Percentiles rank a stretch among this genome's conserved stretches.
Evolutionary conservation across 345 rosid species (phyloP).

Genomic region (Rhodomyrtus tomentosa): DNA sequence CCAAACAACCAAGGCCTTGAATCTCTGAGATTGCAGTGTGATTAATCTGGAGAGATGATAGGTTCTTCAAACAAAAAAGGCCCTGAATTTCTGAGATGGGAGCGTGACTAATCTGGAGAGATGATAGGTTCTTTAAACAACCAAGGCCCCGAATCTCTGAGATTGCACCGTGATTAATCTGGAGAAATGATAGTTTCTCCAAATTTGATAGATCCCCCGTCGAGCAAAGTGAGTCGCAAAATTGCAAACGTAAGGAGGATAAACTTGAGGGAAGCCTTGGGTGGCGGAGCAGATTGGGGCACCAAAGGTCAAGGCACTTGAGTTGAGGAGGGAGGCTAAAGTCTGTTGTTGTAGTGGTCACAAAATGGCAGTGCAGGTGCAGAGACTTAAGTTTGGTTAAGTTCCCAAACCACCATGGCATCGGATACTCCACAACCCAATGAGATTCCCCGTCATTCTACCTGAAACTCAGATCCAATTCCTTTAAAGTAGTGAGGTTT

Average conservation of each 20-base stretch:
- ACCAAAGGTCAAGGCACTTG: neutral
- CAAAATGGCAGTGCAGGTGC: neutral
- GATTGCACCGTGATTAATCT: neutral
- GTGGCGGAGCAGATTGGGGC: neutral
- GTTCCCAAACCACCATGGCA: too few species aligned
- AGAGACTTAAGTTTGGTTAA: neutral
- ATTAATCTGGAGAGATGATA: too few species aligned
- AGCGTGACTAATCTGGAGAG: too few species aligned
- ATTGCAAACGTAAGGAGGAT: neutral
- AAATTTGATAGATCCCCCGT: neutral
- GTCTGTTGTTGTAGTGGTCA: neutral
- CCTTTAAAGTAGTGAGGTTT: too few species aligned
- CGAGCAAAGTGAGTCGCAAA: neutral
- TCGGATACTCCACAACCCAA: neutral
- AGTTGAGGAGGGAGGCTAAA: neutral
- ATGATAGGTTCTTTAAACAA: neutral
- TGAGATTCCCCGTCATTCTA: too few species aligned
- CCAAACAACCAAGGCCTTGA: too few species aligned
- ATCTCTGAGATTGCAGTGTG: too few species aligned
- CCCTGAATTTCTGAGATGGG: too few species aligned
- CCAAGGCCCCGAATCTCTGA: neutral
- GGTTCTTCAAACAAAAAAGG: too few species aligned
- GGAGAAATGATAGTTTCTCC: neutral
- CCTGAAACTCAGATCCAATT: too few species aligned
- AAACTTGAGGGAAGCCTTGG: neutral